Conservation (phyloP, 352 stramenopile species). For the Pythium utonaiense region DNA sequence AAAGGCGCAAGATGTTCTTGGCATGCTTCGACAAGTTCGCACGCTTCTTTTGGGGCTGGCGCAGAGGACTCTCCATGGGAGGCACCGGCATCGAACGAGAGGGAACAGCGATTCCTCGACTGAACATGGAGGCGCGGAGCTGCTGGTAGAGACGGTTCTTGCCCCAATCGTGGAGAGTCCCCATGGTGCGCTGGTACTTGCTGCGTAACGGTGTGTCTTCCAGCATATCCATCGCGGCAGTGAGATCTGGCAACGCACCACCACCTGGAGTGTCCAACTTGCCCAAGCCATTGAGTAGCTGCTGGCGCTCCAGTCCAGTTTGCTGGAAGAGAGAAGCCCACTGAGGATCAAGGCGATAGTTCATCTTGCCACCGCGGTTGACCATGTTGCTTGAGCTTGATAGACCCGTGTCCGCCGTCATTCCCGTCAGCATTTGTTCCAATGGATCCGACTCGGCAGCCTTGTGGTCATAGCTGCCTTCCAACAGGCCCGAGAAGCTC, state of each 20-base stretch:
- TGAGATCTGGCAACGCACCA: constrained; percentile 7
- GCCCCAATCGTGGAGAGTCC: constrained; percentile 16
- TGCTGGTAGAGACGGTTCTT: constrained; percentile 27
- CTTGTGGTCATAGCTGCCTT: neutral
- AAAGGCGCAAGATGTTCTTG: constrained; percentile 70
- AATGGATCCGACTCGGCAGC: constrained; percentile 15
- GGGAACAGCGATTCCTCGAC: constrained; percentile 2
- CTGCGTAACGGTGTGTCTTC: constrained; percentile 15
- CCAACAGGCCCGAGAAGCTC: constrained; percentile 15
- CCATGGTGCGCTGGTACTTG: constrained; percentile 22
- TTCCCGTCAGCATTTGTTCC: constrained; percentile 20
- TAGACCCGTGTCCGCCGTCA: constrained; percentile 16
- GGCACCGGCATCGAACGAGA: constrained; percentile 9
- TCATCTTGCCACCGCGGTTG: constrained; percentile 1
- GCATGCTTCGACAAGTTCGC: constrained; percentile 71
- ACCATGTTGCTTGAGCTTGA: neutral
- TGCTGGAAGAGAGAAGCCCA: constrained; percentile 25
- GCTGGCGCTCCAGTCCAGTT: constrained; percentile 14
- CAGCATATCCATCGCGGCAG: constrained; percentile 15
- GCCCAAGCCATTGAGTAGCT: constrained; percentile 17
- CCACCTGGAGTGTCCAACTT: constrained; percentile 9
- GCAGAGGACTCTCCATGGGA: constrained; percentile 22
- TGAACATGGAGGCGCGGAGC: constrained; percentile 14
- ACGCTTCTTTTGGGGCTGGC: constrained; percentile 53
- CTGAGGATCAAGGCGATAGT: constrained; percentile 18